Conservation (phyloP, 2,329 filamentous ascomycete genomes). For the Lecanicillium sp. region DNA sequence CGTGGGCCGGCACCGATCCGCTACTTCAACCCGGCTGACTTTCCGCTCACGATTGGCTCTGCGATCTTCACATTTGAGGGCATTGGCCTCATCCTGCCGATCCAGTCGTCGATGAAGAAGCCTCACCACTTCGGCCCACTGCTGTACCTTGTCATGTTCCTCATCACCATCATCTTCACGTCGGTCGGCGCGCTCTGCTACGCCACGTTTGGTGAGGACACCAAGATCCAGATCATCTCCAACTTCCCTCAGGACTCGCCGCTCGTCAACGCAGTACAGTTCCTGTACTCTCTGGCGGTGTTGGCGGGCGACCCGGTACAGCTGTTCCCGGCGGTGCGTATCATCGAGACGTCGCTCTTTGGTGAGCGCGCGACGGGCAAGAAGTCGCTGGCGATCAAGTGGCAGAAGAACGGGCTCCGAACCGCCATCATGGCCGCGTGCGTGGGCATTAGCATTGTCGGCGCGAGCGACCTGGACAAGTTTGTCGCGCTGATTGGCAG, state of each 20-base stretch:
- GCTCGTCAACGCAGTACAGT: slow-evolving; percentile 71
- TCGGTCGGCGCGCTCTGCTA: slow-evolving; percentile 69
- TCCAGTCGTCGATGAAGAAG: slow-evolving; percentile 68
- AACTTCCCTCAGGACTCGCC: slow-evolving; percentile 66
- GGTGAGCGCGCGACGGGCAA: slow-evolving; percentile 61
- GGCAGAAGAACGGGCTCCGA: slow-evolving; percentile 68
- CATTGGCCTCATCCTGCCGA: slow-evolving; percentile 70
- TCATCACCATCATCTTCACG: slow-evolving; percentile 68
- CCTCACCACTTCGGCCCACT: slow-evolving; percentile 62
- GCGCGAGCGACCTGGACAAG: slow-evolving; percentile 64
- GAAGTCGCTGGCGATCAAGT: slow-evolving; percentile 58
- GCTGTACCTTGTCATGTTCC: slow-evolving; percentile 62
- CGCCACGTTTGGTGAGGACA: slow-evolving; percentile 63
- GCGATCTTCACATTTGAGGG: slow-evolving; percentile 76
- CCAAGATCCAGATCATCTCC: slow-evolving; percentile 68
- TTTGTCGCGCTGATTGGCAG: slow-evolving; percentile 70
- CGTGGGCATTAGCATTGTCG: slow-evolving; percentile 54
- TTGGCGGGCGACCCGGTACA: slow-evolving; percentile 70
- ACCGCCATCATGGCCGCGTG: slow-evolving; percentile 51
- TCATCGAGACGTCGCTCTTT: slow-evolving; percentile 63
- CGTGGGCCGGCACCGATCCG: slow-evolving; percentile 55
- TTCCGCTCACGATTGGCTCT: slow-evolving; percentile 65
- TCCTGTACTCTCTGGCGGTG: slow-evolving; percentile 67
- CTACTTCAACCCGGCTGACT: slow-evolving; percentile 63
- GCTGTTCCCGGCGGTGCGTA: slow-evolving; percentile 66